Evolutionary conservation across 192 early-diverging fungal genomes (phyloP), one percentile per base, ranked within the genome.

Genomic region (Entomortierella lignicola): DNA sequence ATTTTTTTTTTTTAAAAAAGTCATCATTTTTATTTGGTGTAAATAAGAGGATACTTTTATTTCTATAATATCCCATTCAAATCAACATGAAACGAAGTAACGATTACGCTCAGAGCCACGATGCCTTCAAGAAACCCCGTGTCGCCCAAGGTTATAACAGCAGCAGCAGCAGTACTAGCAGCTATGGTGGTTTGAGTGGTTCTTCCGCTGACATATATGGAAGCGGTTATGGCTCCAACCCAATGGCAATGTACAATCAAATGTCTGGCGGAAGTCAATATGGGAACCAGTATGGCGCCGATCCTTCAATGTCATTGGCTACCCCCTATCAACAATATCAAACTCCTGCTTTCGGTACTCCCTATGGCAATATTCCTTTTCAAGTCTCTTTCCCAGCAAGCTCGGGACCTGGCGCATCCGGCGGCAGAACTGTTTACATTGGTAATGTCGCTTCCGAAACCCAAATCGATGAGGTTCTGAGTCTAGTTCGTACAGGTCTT

Each of bases 371-470:
- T 25, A 51, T 39, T 4, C 61, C 60, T 5, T 77, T 77, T 47
- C 73, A 77, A 37, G 55, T 77, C 25, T 64, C 73, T 23, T 77
- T 77, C 50, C 73, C 73, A 37, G 31, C 63, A 23, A 59, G 29
- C 34, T 30, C 43, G 11, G 55, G 47, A 21, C 21, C 42, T 8
- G 44, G 52, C 26, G 34, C 66, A 10, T 11, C 63, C 13, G 52
- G 55, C 29, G 55, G 55, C 17, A 31, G 48, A 48, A 97, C 95
- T 5, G 83, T 97, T 20, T 97, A 96, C 80, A 72, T 97, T 50
- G 95, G 95, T 44, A 92, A 94, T 64, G 74, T 97, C 20, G 88
- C 94, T 0, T 11, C 87, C 0, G 86, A 84, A 26, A 81, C 84
- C 11, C 83, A 83, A 3, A 71, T 90, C 31, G 85, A 88, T 51